phyloP scores from a whole-genome alignment of 1,139 yeast genomes.

The Yamadazyma trypodendri region DNA sequence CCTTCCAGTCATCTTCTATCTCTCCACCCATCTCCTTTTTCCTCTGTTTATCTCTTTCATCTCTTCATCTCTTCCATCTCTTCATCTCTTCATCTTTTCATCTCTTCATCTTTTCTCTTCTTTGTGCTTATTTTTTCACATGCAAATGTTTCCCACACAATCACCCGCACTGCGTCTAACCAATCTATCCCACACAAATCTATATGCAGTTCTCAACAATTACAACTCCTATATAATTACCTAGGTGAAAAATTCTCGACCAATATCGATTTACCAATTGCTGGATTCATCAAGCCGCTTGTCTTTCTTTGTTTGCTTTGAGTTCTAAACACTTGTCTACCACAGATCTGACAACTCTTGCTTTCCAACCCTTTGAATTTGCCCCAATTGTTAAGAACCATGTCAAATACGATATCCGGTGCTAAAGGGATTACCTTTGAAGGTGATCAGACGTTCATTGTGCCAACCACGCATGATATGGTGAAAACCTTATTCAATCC shows the following conservation, averaged over 20 bases:
- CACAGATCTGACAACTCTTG: too few species aligned
- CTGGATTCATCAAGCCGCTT: not conserved
- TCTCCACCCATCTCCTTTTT: not conserved
- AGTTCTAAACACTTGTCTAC: too few species aligned
- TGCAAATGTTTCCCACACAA: not conserved
- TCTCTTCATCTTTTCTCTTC: not conserved
- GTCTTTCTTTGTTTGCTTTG: too few species aligned
- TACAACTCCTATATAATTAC: not conserved
- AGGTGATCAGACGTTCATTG: slow-evolving; percentile 53
- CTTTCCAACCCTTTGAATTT: not conserved
- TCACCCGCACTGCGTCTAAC: not conserved
- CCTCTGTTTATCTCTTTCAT: not conserved
- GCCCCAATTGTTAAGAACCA: slow-evolving; percentile 2
- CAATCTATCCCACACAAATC: not conserved
- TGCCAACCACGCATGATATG: slow-evolving; percentile 86
- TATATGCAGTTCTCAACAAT: slow-evolving; percentile 3
- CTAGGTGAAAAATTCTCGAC: not conserved
- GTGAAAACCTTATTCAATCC: slow-evolving; percentile 82
- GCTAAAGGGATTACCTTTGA: slow-evolving; percentile 49
- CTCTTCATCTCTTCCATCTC: too few species aligned
- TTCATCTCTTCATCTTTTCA: not conserved
- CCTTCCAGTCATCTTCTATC: too few species aligned
- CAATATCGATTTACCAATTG: not conserved
- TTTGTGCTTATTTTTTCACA: not conserved
- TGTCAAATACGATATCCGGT: slow-evolving; percentile 24